Evolutionary conservation across 148 eudicot species (phyloP), one percentile per base, ranked within the genome.

Genomic region (Camellia lanceoleosa): DNA sequence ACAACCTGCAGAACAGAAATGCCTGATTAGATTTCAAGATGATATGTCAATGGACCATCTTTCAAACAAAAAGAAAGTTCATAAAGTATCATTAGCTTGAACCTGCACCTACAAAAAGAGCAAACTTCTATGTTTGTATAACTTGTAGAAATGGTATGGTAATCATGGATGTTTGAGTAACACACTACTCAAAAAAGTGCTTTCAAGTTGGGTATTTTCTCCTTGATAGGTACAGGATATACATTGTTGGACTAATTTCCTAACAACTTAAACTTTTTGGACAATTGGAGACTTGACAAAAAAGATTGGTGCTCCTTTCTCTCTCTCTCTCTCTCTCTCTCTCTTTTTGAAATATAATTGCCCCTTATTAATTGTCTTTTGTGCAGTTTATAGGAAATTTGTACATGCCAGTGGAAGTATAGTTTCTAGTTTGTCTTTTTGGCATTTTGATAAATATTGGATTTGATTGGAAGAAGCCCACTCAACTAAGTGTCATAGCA

Each of bases 1-100:
- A 97, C 98, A 83, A 94, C 98, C 99, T 97, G 89, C 81, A 78
- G 65, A 82, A 73, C 58, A 52, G 63, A 67, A 12, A 84, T 60
- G 44, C 71, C 47, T 18, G 18, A 14, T 54, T 60, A 71, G 69
- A 47, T 51, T 20, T 41, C 43, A 67, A 51, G 61, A n/a, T 41
- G 54, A 74, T 20, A 20, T 42, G 49, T 55, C 14, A 23, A 52
- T 2, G 54, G 41, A 73, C 41, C 30, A 2, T 15, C 44, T 8
- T 44, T 2, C 30, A 10, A 47, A 11, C 23, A 71, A 54, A 54
- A 2, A 54, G 19, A 38, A 56, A 73, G 44, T 8, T 56, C 16
- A 56, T 56, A 14, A 3, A 18, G 23, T 16, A 62, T 18, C 68
- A 64, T 64, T 64, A 64, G 42, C 42, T 64, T 64, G 12, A 20